Conservation (phyloP, 2,329 filamentous ascomycete genomes). For the Trichoderma hamatum region DNA sequence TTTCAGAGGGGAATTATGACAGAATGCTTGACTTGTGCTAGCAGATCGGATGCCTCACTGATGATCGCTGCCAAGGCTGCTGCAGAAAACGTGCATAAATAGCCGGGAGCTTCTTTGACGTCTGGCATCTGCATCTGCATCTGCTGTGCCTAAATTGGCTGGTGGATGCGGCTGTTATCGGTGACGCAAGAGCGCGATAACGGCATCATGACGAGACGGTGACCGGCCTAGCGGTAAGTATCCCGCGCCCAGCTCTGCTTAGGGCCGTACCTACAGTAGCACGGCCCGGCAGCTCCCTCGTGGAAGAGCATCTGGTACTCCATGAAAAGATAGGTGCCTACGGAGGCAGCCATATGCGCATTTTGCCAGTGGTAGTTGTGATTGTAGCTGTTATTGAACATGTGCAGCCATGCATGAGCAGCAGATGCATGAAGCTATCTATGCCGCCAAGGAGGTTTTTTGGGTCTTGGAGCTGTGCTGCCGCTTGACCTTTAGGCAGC, state of each 20-base stretch:
- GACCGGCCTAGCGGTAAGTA: conserved; percentile 13
- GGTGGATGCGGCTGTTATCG: background rate
- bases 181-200: conserved; percentile 24
- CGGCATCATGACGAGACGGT: conserved; percentile 12
- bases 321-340: too few species aligned
- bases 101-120: background rate
- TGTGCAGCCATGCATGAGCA: background rate
- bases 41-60: background rate
- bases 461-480: background rate
- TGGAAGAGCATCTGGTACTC: background rate
- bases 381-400: too few species aligned
- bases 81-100: background rate
- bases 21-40: background rate
- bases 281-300: background rate
- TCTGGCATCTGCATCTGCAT: background rate
- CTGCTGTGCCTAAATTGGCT: background rate
- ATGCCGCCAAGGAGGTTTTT: background rate
- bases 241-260: background rate
- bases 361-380: background rate
- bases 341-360: background rate
- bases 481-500: background rate
- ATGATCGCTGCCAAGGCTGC: background rate
- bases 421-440: background rate
- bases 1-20: background rate
- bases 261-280: conserved; percentile 8